Conservation (phyloP, 129 eudicot species). For the Lactuca saligna region DNA sequence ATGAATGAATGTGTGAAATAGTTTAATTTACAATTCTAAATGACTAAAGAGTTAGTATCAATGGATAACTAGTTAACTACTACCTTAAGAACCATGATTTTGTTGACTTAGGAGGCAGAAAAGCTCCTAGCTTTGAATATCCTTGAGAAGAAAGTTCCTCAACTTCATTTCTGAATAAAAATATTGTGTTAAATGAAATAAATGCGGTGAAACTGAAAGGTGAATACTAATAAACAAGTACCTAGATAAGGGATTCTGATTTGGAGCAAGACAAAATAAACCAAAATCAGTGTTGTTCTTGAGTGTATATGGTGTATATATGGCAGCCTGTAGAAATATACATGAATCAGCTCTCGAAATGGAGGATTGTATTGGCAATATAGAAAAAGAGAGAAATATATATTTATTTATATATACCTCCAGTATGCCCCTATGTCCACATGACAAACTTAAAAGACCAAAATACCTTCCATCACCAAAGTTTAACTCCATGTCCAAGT, state of each 20-base stretch:
- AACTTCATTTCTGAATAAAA: constrained; percentile 60
- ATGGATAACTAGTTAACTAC: constrained; percentile 13
- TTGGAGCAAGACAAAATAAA: constrained; percentile 63
- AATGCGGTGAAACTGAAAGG: not conserved
- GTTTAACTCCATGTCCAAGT: constrained; percentile 83
- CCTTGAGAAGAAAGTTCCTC: constrained; percentile 48
- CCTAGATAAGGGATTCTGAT: constrained; percentile 70
- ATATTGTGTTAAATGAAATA: not conserved
- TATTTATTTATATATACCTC: constrained; percentile 52
- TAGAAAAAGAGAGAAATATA: constrained; percentile 19
- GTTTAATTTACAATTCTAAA: not conserved
- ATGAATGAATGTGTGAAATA: constrained; percentile 1
- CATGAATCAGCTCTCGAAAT: constrained; percentile 25
- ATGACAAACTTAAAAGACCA: constrained; percentile 73
- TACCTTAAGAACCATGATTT: constrained; percentile 93
- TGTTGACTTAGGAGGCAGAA: constrained; percentile 72
- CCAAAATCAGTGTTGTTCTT: constrained; percentile 63
- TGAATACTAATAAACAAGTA: constrained; percentile 23
- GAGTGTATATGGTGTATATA: constrained; percentile 83
- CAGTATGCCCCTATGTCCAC: constrained; percentile 71
- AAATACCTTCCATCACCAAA: constrained; percentile 81
- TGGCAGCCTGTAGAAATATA: constrained; percentile 60
- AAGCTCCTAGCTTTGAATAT: constrained; percentile 61
- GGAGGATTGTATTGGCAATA: not conserved
- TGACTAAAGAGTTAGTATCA: constrained; percentile 3